Evolutionary conservation across 2,329 filamentous ascomycete genomes (phyloP), one percentile per base, ranked within the genome.

Genomic region (Curvularia eragrostidis): DNA sequence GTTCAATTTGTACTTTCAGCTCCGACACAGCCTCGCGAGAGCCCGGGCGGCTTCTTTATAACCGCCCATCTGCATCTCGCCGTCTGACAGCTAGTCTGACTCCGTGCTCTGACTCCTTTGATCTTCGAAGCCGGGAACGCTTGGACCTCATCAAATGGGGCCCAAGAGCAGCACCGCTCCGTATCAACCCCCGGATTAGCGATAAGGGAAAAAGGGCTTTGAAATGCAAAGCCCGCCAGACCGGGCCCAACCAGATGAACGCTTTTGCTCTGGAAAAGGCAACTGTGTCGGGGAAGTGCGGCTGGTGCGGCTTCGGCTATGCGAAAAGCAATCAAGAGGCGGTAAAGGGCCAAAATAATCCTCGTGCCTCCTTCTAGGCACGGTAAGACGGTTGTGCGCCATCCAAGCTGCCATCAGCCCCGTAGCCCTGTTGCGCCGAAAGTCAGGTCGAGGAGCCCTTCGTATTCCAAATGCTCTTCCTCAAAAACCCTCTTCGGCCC

Each of bases 101-200:
- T 42, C 21, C 39, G 39, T 42, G 36, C 15, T 24, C 39, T 26
- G 41, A 43, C 41, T 43, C 41, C 41, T 26, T 43, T 43, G 41
- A n/a, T 26, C 21, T 43, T 43, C 13, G 41, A n/a, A 43, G 41
- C 41, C 23, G 18, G 26, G n/a, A 21, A 19, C 26, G 43, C 43
- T 47, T 47, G 43, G 43, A 34, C 28, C 26, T 13, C 19, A 15
- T 19, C 8, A 32, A 39, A 39, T 43, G 39, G 48, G 48, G 4
- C 48, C 48, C 19, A 18, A 48, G 44, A 19, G 36, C 38, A 28
- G 28, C 18, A 42, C 32, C n/a, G 48, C 18, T 42, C 39, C 48
- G 36, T 51, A 32, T 30, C 38, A 26, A 13, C 15, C 41, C 50
- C 50, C 50, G 50, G 50, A 52, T 52, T 52, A 44, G 50, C 28